Conservation (phyloP, 148 eudicot species). For the Fagopyrum homotropicum region DNA sequence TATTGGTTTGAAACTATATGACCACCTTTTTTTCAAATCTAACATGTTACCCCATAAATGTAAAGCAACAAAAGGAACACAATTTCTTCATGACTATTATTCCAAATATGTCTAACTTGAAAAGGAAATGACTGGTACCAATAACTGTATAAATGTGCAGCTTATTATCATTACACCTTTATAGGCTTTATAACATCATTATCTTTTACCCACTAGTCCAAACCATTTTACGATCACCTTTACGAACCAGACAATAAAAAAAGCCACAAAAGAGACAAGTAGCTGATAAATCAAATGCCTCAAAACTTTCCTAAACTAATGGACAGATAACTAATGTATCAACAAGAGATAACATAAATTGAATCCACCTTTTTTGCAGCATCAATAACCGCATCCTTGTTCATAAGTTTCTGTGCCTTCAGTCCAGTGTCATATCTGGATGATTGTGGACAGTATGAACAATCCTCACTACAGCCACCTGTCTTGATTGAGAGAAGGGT, state of each 20-base stretch:
- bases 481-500: slow-evolving; percentile 96
- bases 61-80: neutral
- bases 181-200: neutral
- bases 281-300: neutral
- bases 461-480: slow-evolving; percentile 98
- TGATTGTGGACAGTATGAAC: slow-evolving; percentile 96
- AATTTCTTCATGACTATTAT: neutral
- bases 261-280: neutral
- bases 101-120: too few species aligned
- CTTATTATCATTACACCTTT: neutral
- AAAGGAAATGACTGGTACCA: neutral
- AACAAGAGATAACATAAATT: neutral
- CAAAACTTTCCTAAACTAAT: neutral
- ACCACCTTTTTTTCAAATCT: too few species aligned
- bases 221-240: neutral
- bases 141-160: neutral
- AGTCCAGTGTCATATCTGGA: slow-evolving; percentile 83
- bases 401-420: slow-evolving; percentile 77
- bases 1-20: too few species aligned
- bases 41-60: neutral
- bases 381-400: slow-evolving; percentile 70
- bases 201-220: neutral
- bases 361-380: slow-evolving; percentile 68
- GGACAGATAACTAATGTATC: neutral
- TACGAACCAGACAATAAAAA: neutral